These are phyloP conservation scores for Penicillium samsonianum DNA, from an alignment of 495 filamentous ascomycete genomes.

Conservation along the genomic window DNA sequence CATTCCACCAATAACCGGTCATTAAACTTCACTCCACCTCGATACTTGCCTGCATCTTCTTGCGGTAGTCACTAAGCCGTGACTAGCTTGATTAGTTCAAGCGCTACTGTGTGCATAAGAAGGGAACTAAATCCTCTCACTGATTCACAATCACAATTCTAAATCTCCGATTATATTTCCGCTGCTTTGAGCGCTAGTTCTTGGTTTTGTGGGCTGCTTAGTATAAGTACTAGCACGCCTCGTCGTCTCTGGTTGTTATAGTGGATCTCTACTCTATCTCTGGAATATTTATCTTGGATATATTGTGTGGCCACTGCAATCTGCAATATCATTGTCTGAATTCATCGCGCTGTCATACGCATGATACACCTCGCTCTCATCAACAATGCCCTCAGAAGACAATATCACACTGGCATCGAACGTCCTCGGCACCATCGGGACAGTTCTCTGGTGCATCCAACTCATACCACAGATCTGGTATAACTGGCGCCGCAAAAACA, in stretches of 20 bases:
- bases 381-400: conserved; percentile 27
- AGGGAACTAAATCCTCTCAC: background rate
- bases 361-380: too few species aligned
- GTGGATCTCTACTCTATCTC: background rate
- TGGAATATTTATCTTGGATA: too few species aligned
- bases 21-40: too few species aligned
- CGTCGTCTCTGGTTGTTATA: background rate
- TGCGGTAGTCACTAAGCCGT: too few species aligned
- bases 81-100: too few species aligned
- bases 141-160: background rate
- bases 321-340: too few species aligned
- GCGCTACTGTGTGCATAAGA: too few species aligned
- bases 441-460: conserved; percentile 57
- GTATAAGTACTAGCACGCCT: background rate
- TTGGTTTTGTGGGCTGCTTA: background rate
- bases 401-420: conserved; percentile 52
- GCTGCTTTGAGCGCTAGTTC: background rate
- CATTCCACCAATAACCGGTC: background rate
- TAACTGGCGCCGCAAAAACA: conserved; percentile 69
- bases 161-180: background rate
- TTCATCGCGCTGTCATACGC: too few species aligned
- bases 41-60: background rate
- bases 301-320: too few species aligned
- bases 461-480: conserved; percentile 65
- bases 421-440: conserved; percentile 57